Evolutionary conservation across 1,284 basidiomycete species (phyloP), one percentile per base, ranked within the genome.

Genomic region (Tilletia walkeri): DNA sequence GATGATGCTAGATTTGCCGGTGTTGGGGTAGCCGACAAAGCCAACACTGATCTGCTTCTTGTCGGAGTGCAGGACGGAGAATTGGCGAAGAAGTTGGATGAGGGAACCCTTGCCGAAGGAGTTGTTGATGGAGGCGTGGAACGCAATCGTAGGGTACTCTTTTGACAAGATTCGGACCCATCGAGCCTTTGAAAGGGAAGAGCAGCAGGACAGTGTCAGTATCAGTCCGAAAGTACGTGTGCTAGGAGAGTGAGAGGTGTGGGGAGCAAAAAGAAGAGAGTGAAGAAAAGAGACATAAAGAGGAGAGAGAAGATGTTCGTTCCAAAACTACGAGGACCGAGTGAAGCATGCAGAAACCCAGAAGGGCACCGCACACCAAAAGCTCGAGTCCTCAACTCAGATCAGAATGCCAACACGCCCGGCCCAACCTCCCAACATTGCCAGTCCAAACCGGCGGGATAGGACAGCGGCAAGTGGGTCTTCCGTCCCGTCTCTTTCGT

Each of bases 41-140:
- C 95, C 95, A 74, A 99, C 94, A 45, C 93, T 95, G 82, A 99
- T 98, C 85, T 99, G 95, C 86, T 98, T 99, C 88, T 96, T 97
- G 87, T 99, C 96, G 14, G 94, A 93, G 85, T 98, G 95, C 48
- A 99, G 89, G 74, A 93, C 92, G 10, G 94, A 93, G 85, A 99
- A 99, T 84, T 99, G 95, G 45, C 96, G 90, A 56, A 99, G 88
- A 48, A 99, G 89, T 85, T 97, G 94, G 80, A 99, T 99, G 73
- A 99, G 89, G 41, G 95, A 94, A 41, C 95, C 96, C 86, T 98
- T 98, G 75, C 95, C 95, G 82, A 98, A 99, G 3, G 95, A 97
- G 86, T 99, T 95, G 85, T 96, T 98, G 73, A 96, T 95, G 16
- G 94, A 96, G 1, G 96, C 96, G 84, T 99, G 96, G 88, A 98